A percentile compares a stretch with the other conserved stretches of the same genome.
phyloP scores from a whole-genome alignment of 75 land plant species.

The Azolla pinnata region DNA sequence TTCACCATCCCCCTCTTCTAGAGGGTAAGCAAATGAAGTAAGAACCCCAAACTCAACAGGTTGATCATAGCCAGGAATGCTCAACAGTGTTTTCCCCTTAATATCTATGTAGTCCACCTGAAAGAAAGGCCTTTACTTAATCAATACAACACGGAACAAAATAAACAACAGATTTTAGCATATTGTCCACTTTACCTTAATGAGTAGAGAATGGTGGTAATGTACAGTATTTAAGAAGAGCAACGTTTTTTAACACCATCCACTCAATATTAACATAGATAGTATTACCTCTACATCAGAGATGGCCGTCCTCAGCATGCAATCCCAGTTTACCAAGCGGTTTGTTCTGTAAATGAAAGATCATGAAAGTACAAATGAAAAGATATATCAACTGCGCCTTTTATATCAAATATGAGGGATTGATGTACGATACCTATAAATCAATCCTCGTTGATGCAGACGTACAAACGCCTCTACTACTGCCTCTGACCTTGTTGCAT shows the following conservation, averaged over 20 bases:
- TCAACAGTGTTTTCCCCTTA: conserved; percentile 51
- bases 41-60: conserved; percentile 89
- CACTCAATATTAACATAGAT: no score
- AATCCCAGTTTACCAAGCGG: conserved; percentile 96
- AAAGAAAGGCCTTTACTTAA: no score
- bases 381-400: background rate
- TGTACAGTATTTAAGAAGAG: no score
- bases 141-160: no score
- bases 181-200: no score
- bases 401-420: no score
- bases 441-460: conserved; percentile 63
- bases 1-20: conserved; percentile 64
- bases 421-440: conserved; percentile 60
- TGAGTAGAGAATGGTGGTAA: no score
- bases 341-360: conserved; percentile 58
- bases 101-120: conserved; percentile 83
- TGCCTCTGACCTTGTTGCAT: conserved; percentile 71
- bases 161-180: background rate
- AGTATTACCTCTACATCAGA: conserved; percentile 87
- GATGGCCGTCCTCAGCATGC: conserved; percentile 76
- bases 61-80: conserved; percentile 77
- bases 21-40: conserved; percentile 91
- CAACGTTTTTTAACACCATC: no score
- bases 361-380: conserved; percentile 4
- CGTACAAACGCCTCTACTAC: conserved; percentile 94